phyloP scores from a whole-genome alignment of 192 early-diverging fungal genomes.

The Allomyces macrogynus region DNA sequence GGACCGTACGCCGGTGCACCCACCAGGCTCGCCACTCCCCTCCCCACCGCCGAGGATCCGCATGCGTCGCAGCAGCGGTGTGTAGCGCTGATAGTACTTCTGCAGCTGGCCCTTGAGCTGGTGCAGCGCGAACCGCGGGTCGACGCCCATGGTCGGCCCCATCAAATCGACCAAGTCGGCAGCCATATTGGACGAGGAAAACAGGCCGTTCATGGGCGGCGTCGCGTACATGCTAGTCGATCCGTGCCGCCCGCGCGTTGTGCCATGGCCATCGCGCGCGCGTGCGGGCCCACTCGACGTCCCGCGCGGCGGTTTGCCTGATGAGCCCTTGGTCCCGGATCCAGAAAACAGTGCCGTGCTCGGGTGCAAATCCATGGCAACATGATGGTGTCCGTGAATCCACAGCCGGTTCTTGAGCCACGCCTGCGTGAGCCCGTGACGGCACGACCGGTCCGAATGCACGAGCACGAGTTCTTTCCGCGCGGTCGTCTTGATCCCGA shows the following conservation, averaged over 20 bases:
- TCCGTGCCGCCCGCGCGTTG: neutral
- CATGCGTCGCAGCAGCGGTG: slow-evolving; percentile 1
- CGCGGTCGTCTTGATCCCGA: slow-evolving; percentile 91
- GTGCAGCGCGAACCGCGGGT: slow-evolving; percentile 21
- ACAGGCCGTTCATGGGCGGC: too few species aligned
- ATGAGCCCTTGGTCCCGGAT: too few species aligned
- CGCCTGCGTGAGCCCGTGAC: slow-evolving; percentile 59
- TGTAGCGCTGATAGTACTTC: slow-evolving; percentile 38
- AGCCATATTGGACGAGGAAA: too few species aligned
- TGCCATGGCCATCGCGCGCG: neutral
- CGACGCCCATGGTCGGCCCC: slow-evolving; percentile 9
- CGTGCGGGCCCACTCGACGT: too few species aligned
- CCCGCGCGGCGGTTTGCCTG: too few species aligned
- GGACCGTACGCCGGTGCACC: slow-evolving; percentile 2
- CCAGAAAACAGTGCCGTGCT: too few species aligned
- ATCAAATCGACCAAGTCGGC: too few species aligned
- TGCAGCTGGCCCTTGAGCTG: slow-evolving; percentile 41
- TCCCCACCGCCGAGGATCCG: slow-evolving; percentile 9
- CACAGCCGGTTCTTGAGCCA: slow-evolving; percentile 86
- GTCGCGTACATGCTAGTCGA: neutral
- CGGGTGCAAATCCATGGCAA: slow-evolving; percentile 35
- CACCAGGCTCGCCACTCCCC: slow-evolving; percentile 24
- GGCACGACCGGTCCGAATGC: slow-evolving; percentile 52
- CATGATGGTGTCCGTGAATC: slow-evolving; percentile 95
- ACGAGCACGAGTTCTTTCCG: slow-evolving; percentile 90